These are phyloP conservation scores for Podosphaera aphanis DNA, from an alignment of 2,329 filamentous ascomycete species.

Conservation along the genomic window DNA sequence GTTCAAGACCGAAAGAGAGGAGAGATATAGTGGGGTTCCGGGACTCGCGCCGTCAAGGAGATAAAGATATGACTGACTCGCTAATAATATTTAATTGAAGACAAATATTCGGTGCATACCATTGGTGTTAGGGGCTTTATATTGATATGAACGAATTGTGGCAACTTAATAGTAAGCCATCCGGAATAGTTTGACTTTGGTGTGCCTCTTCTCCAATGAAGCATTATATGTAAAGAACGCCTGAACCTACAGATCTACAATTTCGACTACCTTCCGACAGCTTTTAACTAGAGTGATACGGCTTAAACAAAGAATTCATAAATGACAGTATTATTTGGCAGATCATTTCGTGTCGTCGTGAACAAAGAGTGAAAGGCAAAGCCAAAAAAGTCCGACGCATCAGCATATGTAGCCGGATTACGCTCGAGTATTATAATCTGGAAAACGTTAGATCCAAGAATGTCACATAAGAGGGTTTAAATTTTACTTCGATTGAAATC, in stretches of 20 bases:
- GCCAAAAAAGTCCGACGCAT: no score
- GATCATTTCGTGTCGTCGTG: not conserved
- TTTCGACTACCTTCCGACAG: not conserved
- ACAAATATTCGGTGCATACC: no score
- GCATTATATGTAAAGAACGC: not conserved
- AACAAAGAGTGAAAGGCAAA: not conserved
- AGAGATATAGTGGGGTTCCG: constrained; percentile 50
- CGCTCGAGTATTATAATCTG: not conserved
- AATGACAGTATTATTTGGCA: not conserved
- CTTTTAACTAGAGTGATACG: not conserved
- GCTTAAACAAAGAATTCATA: not conserved
- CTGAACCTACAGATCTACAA: not conserved
- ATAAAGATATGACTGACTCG: not conserved
- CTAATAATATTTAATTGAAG: no score
- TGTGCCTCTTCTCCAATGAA: not conserved
- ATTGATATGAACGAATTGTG: no score
- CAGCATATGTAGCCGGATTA: not conserved
- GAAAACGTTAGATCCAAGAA: not conserved
- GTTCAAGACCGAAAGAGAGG: constrained; percentile 95
- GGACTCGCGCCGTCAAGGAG: constrained; percentile 23
- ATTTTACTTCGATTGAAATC: constrained; percentile 18
- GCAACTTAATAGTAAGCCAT: not conserved
- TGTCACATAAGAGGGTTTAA: not conserved
- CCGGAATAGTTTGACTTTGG: not conserved
- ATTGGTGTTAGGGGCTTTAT: no score